Base-by-base conservation (phyloP, 495 filamentous ascomycete genomes). In the Annulohypoxylon moriforme region DNA sequence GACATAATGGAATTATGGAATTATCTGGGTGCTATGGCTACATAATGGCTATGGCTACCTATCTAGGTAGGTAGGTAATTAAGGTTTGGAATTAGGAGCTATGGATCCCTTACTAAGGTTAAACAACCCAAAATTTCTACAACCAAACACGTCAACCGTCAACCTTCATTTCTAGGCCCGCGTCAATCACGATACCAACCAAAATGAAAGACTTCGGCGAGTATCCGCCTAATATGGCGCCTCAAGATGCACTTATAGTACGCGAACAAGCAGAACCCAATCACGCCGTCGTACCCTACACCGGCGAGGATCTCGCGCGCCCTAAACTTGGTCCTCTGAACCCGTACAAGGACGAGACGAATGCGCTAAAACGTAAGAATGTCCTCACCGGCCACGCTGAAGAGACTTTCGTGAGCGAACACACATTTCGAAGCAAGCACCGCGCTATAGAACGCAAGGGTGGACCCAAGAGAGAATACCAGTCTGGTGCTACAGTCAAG, bases 341-440 rank as follows among this genome's bases (percentile, higher is more conserved):
- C 77, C 92, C 94, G n/a, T 93, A 92, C 82, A 90, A 90, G 77
- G 84, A 88, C 58, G 87, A 89, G 31, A 71, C 82, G 27, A 84
- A 82, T 25, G 68, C 75, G 3, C 76, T 91, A 34, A 96, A 95
- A 79, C 90, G 95, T 61, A 97, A 97, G 74, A 95, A 96, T 67
- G 90, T 98, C 1, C 89, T 96, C 9, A 97, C 96, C 0, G 96
- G 96, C 4, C 90, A 87, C 75, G 96, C 96, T 0, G 86, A 94
- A 68, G 95, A 98, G 80, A 90, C 91, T 1, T 93, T 89, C 62
- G 90, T 99, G 67, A 96, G 92, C 79, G 95, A 97, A 75, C 86
- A 92, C 62, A 94, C 92, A 0, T 99, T 99, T 75, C 88, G 89
- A 69, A 87, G 87, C 64, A 92, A 94, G 76, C 93, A 93, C 77